Evolutionary conservation across 202 grass and related monocot species (phyloP).

Genomic region (Carex arenaria): DNA sequence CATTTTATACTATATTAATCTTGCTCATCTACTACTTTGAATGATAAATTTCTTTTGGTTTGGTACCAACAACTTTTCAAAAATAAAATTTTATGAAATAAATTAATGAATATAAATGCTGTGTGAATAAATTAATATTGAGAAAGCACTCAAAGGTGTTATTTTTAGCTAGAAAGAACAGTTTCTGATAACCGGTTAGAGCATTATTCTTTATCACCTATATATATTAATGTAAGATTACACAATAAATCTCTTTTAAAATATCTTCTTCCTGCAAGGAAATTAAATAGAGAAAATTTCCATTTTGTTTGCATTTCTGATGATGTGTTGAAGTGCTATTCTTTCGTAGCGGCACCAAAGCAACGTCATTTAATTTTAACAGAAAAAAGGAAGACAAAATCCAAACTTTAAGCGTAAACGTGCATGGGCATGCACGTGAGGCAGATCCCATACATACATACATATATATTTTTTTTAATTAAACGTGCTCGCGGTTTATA

Average conservation of each 20-base stretch:
- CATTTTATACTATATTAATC: neutral
- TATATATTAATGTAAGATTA: too few species aligned
- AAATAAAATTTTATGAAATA: neutral
- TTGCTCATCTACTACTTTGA: neutral
- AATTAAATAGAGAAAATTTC: neutral
- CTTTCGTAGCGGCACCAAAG: neutral
- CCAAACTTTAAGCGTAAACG: neutral
- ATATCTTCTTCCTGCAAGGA: neutral
- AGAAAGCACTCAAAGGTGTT: neutral
- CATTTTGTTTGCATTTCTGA: neutral
- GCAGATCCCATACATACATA: neutral
- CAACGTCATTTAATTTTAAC: neutral
- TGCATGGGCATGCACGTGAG: neutral
- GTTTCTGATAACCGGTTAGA: too few species aligned
- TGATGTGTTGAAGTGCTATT: neutral
- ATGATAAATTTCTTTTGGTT: neutral
- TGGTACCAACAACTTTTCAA: neutral
- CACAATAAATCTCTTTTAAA: neutral
- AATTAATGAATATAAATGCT: neutral
- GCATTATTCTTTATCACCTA: too few species aligned
- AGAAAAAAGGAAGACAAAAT: neutral
- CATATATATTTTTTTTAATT: neutral
- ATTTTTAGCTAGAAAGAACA: neutral
- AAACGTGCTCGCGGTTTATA: neutral
- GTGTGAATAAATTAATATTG: neutral